Evolutionary conservation across 2,329 filamentous ascomycete genomes (phyloP).

Genomic region (Triangularia verruculosa): DNA sequence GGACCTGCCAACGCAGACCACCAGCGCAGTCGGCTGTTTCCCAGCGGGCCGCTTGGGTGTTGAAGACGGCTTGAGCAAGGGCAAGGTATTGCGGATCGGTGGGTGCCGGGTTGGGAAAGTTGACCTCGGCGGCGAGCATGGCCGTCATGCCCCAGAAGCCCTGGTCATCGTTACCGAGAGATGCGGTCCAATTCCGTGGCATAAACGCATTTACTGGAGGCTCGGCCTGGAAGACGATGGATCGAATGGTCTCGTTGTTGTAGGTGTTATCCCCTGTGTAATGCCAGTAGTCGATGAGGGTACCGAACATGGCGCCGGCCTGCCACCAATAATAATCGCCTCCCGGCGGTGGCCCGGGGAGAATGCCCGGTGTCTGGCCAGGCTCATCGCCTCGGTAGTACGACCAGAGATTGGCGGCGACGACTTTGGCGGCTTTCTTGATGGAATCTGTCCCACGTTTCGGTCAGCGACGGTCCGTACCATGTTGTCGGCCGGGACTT

Average conservation of each 20-base stretch:
- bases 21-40: conserved; percentile 52
- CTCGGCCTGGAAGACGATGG: conserved; percentile 31
- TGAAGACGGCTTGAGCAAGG: conserved; percentile 59
- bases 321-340: conserved; percentile 66
- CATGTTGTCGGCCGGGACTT: not conserved
- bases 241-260: conserved; percentile 41
- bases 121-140: conserved; percentile 51
- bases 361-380: conserved; percentile 44
- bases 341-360: conserved; percentile 45
- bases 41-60: conserved; percentile 57
- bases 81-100: conserved; percentile 50
- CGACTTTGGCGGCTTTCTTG: conserved; percentile 26
- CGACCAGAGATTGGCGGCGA: conserved; percentile 44
- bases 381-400: conserved; percentile 46
- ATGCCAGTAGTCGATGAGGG: conserved; percentile 62
- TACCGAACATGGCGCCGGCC: conserved; percentile 59
- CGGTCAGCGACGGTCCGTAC: conserved; percentile 3
- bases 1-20: conserved; percentile 64
- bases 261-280: conserved; percentile 59
- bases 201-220: conserved; percentile 30
- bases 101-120: conserved; percentile 52
- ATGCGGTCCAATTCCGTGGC: conserved; percentile 33
- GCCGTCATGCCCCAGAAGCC: conserved; percentile 62
- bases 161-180: conserved; percentile 58
- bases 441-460: conserved; percentile 21